Conservation (phyloP, 2,329 filamentous ascomycete species). For the Colletotrichum tamarilloi region DNA sequence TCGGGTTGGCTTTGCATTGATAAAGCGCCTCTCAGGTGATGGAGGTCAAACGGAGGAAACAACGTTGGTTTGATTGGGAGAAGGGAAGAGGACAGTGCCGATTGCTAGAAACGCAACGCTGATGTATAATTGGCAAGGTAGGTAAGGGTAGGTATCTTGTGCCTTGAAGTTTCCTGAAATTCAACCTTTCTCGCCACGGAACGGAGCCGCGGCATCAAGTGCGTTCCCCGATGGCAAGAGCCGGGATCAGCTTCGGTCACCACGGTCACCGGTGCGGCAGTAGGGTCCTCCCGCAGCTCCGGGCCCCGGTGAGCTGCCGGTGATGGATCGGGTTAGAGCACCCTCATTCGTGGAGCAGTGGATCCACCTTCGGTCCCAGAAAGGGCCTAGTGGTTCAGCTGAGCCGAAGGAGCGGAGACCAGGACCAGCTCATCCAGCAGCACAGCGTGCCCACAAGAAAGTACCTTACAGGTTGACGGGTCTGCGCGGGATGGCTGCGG, state of each 20-base stretch:
- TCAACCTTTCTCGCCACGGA: background rate
- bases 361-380: conserved; percentile 21
- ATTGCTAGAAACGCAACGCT: background rate
- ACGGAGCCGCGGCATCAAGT: background rate
- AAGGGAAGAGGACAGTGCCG: background rate
- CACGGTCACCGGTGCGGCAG: conserved; percentile 21
- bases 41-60: background rate
- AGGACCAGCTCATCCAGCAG: conserved; percentile 25
- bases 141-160: background rate
- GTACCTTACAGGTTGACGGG: background rate
- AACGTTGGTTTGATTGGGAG: background rate
- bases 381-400: conserved; percentile 17
- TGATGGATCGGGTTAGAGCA: conserved; percentile 24
- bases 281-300: background rate
- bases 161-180: background rate
- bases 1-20: background rate
- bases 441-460: conserved; percentile 2
- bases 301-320: conserved; percentile 16
- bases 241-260: conserved; percentile 21
- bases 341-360: background rate
- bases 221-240: background rate
- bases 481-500: conserved; percentile 3
- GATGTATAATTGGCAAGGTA: no score
- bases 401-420: conserved; percentile 2
- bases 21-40: background rate